Evolutionary conservation across 2,329 filamentous ascomycete species (phyloP), one percentile per base, ranked within the genome.

Genomic region (Ceratocystis alfenasii): DNA sequence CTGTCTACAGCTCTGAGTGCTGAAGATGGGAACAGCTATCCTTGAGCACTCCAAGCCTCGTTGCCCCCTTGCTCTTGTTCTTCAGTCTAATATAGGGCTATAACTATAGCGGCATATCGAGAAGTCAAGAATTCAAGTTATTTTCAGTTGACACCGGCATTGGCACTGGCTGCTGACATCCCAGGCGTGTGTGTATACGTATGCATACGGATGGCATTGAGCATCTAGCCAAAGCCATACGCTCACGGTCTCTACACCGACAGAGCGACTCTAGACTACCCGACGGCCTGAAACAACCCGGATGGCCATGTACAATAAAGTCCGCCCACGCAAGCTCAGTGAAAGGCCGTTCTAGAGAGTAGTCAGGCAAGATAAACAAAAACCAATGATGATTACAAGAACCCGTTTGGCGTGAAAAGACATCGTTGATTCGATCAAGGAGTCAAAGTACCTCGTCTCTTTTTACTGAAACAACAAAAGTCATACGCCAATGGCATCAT

Each of bases 401-500:
- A 59, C 55, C 28, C 28, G 28, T 33, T 33, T 59, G 28, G 55
- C 28, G n/a, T 30, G 48, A 53, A 53, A 15, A 53, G 48, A 25
- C 48, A 28, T n/a, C 15, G 12, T 53, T 28, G 5, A 53, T 41
- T 12, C 12, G 36, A 41, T 41, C 22, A 53, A 12, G 48, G 15
- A 5, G 20, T 2, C 15, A 22, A 28, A 28, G 10, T 53, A 20
- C 17, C 17, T 53, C 15, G 7, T 20, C 7, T 28, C 10, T 15
- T 53, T 53, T 15, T 28, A 22, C n/a, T 50, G 48, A 57, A 57
- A 30, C 25, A n/a, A 59, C 28, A 22, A 6, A 33, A 59, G 15
- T 33, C n/a, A 41, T 41, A 41, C 36, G 36, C 36, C 55, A 59
- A 59, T 59, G 28, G 55, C 55, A 59, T 59, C 55, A 59, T 59